Base-by-base conservation (phyloP, 1,139 yeast genomes). In the Yamadazyma spencermartinsiae region DNA sequence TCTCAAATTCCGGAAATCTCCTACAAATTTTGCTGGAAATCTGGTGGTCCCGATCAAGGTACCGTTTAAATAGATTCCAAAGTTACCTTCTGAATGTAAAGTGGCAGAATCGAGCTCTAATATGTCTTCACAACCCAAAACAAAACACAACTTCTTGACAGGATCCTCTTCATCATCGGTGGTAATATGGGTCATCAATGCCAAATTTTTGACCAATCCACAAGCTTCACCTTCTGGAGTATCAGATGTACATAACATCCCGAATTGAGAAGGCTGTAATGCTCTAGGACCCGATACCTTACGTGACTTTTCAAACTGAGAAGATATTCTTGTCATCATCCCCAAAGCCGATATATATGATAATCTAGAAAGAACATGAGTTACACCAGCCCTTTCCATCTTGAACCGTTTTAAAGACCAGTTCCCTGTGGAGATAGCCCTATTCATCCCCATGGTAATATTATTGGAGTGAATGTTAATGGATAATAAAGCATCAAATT, bases 201-300 rank as follows among this genome's bases (percentile, higher is more conserved):
- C 98, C 61, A 92, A 72, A 58, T 92, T 92, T 63, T 92, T 92
- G 25, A 92, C 98, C 61, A 92, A 76, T 55, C 99, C 99, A 80
- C 99, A 92, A 1, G 99, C 98, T 63, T 94, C 99, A 74, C 99
- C 99, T 76, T 92, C 99, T 2, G 99, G 99, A 0, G 99, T 92
- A 76, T 92, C 99, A 0, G 98, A 87, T 6, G 98, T 89, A 74
- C 99, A 92, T 46, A 92, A 74, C 98, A 92, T 92, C 58, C 98
- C 98, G 62, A 92, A 92, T 65, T 92, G 98, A 2, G 98, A 94
- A 10, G 99, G 98, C 62, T 92, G 99, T 50, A 92, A 75, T 15
- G 99, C 98, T 76, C 99, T 86, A 31, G 99, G 99, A 37, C 99
- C 99, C 3, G 96, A 87, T 31, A 92, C 98, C 63, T 92, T 92